Conservation (phyloP, 768 basidiomycete genomes). For the Panellus pusillus region DNA sequence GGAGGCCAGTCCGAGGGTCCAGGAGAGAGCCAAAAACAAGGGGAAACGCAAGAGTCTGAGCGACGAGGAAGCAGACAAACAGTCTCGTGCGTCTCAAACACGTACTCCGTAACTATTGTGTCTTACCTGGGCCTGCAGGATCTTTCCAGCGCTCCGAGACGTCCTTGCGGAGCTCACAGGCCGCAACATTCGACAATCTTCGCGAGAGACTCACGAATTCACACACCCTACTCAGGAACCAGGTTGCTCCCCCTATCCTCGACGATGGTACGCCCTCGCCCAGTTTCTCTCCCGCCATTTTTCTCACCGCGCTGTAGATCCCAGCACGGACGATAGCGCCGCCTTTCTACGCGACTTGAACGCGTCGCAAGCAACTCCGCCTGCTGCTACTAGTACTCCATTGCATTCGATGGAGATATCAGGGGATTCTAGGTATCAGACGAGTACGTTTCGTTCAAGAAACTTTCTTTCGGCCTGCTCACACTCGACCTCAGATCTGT, state of each 20-base stretch:
- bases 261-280: conserved; percentile 35
- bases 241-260: conserved; percentile 30
- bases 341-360: conserved; percentile 39
- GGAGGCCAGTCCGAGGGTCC: conserved; percentile 51
- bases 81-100: conserved; percentile 43
- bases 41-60: conserved; percentile 60
- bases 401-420: conserved; percentile 58
- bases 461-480: conserved; percentile 2
- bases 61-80: conserved; percentile 64
- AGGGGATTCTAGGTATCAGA: conserved; percentile 47
- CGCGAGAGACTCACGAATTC: conserved; percentile 46
- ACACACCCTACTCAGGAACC: conserved; percentile 37
- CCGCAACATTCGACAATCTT: conserved; percentile 46
- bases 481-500: conserved; percentile 48
- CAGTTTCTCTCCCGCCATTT: background rate
- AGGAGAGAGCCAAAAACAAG: conserved; percentile 43
- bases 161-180: conserved; percentile 45
- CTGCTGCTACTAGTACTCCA: conserved; percentile 56
- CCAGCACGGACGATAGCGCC: conserved; percentile 33
- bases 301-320: conserved; percentile 12
- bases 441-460: conserved; percentile 43
- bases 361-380: conserved; percentile 41
- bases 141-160: conserved; percentile 29
- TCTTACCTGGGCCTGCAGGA: conserved; percentile 19
- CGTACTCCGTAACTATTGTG: background rate